Base-by-base conservation (phyloP, 1,284 basidiomycete species). In the Cryptococcus sp. region DNA sequence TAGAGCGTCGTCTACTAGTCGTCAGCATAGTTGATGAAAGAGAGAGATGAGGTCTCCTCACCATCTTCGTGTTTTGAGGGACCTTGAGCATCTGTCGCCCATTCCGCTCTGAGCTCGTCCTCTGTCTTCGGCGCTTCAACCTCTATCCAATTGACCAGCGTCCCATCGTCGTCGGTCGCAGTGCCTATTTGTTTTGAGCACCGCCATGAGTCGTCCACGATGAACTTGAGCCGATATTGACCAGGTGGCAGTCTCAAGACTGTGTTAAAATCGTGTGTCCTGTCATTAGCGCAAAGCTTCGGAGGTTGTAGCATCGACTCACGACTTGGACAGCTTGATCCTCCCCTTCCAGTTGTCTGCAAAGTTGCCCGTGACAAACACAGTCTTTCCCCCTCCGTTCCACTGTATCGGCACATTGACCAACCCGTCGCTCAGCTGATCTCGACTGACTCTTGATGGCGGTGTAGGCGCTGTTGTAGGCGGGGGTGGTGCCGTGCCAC, bases 151-250 rank as follows among this genome's bases (percentile, higher is more conserved):
- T 98, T 98, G 57, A 95, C 91, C 45, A 98, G 77, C 28, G 87
- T 87, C 26, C 95, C 94, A 63, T 95, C 88, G 60, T 92, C 89
- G 68, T 97, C 93, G 26, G 92, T 90, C 1, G 93, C 90, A 1
- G 88, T 87, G 7, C 91, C 86, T 21, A 95, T 79, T 57, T 91
- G 84, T 57, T 78, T 76, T 11, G 79, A 79, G 47, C 80, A 80
- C 51, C 85, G 82, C 84, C 86, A 92, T 45, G 85, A 81, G 51
- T 89, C 86, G 71, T 98, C 95, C 52, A 98, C 90, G 58, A 97
- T 82, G 77, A 97, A 98, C 58, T 93, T 91, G 67, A 97, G 80
- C 53, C 94, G 87, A 68, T 98, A 93, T 2, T 92, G 93, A 21
- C 94, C 95, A 0, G 93, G 91, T 12, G 84, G 81, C 3, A 95